Evolutionary conservation across 164 flowering plant genomes (phyloP).

Genomic region (Annona cherimola): DNA sequence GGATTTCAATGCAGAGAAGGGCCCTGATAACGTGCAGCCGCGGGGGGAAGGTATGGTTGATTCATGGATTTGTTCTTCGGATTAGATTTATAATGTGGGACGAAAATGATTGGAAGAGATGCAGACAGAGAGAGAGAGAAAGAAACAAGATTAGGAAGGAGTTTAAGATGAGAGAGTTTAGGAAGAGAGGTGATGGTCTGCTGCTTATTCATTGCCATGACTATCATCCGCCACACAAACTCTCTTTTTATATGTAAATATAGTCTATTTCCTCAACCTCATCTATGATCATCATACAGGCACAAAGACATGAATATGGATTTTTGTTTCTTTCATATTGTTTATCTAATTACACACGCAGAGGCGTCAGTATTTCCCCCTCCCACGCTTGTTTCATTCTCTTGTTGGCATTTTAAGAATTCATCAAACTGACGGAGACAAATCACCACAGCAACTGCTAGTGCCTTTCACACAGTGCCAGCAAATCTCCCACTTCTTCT

Average conservation of each 20-base stretch:
- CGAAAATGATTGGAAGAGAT: background rate
- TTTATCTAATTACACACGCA: too few species aligned
- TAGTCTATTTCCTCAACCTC: background rate
- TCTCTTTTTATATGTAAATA: slow-evolving; percentile 15
- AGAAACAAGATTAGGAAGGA: background rate
- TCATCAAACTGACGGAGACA: background rate
- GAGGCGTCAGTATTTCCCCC: too few species aligned
- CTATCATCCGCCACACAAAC: background rate
- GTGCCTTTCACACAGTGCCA: background rate
- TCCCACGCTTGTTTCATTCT: background rate
- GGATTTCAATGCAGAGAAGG: slow-evolving; percentile 34
- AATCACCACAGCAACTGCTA: background rate
- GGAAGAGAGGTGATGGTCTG: background rate
- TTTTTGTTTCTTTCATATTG: slow-evolving; percentile 3
- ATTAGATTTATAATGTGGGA: slow-evolving; percentile 11
- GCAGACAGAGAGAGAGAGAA: background rate
- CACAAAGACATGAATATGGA: slow-evolving; percentile 13
- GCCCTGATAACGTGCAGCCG: slow-evolving; percentile 32
- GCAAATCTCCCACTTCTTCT: background rate
- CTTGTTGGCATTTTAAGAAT: background rate
- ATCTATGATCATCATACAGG: slow-evolving; percentile 11
- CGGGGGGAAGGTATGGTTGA: slow-evolving; percentile 56
- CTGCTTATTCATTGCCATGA: background rate
- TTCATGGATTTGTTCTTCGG: slow-evolving; percentile 59
- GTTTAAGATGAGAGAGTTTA: background rate